Evolutionary conservation across 371 early-diverging fungal genomes (phyloP), one percentile per base, ranked within the genome.

Genomic region (Apophysomyces elegans): DNA sequence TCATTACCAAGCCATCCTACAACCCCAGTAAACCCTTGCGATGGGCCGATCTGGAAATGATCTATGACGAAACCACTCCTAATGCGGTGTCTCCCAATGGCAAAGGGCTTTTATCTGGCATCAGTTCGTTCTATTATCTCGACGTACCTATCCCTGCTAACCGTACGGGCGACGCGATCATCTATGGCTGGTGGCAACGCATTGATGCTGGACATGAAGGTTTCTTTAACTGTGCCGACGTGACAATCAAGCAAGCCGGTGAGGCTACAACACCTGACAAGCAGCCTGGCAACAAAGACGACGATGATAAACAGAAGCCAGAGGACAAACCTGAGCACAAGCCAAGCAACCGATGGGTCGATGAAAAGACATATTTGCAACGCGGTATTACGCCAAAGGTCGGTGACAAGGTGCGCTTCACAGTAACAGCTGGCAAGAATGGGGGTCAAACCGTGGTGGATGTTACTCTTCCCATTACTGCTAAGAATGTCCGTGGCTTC

Each of bases 271-370:
- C 26, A 26, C 26, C 75, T 41, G 75, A 75, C n/a, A 74, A 76
- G 56, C 89, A 85, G 77, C 84, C 18, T 50, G 50, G 21, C 21
- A 18, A 50, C 21, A 50, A 50, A 26, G 50, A 50, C 21, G 50
- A 46, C 0, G 85, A 69, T 72, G 81, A 61, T 93, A 75, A 89
- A 69, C 57, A 61, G 26, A 70, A 81, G 26, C 26, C 26, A 56
- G 58, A 60, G n/a, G 63, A 70, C 32, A 78, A 85, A 26, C 26
- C 26, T 6, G 78, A 84, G 60, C 74, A 83, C 47, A 92, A 89
- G 76, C 87, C 92, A 75, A 93, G 89, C 71, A 82, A 85, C 38
- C 83, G 85, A 12, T 75, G 93, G 44, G 82, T 50, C 50, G 50
- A 14, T 5, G 7, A 7, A 18, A 50, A 50, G 50, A n/a, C 18